Conservation (phyloP, 2,329 filamentous ascomycete genomes). For the Hypoxylon sp. region DNA sequence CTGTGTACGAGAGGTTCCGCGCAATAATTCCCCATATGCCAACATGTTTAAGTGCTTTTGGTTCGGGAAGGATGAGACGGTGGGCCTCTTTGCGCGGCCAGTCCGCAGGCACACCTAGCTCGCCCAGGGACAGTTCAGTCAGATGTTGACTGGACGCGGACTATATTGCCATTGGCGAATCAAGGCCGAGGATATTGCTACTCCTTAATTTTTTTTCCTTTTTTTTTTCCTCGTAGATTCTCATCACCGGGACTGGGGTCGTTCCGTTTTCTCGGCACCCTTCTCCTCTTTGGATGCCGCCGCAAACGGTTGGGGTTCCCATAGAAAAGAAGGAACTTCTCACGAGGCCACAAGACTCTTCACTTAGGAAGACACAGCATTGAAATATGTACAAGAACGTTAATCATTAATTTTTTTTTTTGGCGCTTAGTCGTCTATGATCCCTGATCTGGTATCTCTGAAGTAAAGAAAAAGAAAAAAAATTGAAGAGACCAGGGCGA, state of each 20-base stretch:
- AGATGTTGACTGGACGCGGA: background rate
- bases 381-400: constrained; percentile 39
- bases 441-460: constrained; percentile 11
- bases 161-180: constrained; percentile 32
- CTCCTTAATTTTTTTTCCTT: constrained; percentile 1
- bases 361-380: background rate
- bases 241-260: no score
- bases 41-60: constrained; percentile 7
- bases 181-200: background rate
- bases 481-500: constrained; percentile 12
- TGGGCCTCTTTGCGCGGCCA: background rate
- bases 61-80: background rate
- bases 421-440: constrained; percentile 17
- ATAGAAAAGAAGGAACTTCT: background rate
- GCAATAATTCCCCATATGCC: constrained; percentile 11
- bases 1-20: constrained; percentile 33
- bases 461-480: no score
- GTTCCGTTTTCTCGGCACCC: background rate
- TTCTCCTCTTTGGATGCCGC: background rate
- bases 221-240: constrained; percentile 9
- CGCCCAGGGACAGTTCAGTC: no score
- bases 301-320: constrained; percentile 27
- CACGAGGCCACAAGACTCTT: background rate
- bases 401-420: constrained; percentile 28
- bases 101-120: no score